Evolutionary conservation across 306 rosid genomes (phyloP).

Genomic region (Carpinus viminea): DNA sequence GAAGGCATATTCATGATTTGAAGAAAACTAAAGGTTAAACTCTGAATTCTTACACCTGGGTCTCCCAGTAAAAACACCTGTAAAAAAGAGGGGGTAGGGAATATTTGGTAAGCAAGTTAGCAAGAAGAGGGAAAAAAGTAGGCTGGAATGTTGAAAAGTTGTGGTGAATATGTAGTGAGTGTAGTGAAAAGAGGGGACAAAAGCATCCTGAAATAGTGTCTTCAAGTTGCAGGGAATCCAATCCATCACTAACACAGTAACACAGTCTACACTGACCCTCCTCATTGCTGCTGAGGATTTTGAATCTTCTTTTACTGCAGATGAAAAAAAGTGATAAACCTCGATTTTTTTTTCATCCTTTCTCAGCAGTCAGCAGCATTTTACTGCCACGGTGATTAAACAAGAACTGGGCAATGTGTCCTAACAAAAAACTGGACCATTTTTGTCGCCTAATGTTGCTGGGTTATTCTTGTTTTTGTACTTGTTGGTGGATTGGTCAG

Average conservation of each 20-base stretch:
- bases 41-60: neutral
- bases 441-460: no score
- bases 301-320: conserved; percentile 4
- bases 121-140: conserved; percentile 21
- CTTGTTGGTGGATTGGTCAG: neutral
- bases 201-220: conserved; percentile 29
- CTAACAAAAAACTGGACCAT: no score
- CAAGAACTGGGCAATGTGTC: no score
- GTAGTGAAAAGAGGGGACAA: conserved; percentile 32
- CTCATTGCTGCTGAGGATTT: conserved; percentile 21
- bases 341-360: neutral
- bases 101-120: conserved; percentile 41
- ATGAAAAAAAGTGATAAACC: neutral
- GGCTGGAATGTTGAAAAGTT: conserved; percentile 20
- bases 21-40: neutral
- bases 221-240: conserved; percentile 25
- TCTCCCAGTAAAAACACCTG: neutral
- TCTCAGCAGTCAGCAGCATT: no score
- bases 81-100: conserved; percentile 11
- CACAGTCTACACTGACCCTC: conserved; percentile 7
- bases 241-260: no score
- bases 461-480: neutral
- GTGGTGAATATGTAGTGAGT: conserved; percentile 4
- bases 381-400: no score
- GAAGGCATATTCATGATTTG: no score